These are phyloP conservation scores for Ophiostoma ips DNA, from an alignment of 2,329 filamentous ascomycete genomes.

Conservation along the genomic window DNA sequence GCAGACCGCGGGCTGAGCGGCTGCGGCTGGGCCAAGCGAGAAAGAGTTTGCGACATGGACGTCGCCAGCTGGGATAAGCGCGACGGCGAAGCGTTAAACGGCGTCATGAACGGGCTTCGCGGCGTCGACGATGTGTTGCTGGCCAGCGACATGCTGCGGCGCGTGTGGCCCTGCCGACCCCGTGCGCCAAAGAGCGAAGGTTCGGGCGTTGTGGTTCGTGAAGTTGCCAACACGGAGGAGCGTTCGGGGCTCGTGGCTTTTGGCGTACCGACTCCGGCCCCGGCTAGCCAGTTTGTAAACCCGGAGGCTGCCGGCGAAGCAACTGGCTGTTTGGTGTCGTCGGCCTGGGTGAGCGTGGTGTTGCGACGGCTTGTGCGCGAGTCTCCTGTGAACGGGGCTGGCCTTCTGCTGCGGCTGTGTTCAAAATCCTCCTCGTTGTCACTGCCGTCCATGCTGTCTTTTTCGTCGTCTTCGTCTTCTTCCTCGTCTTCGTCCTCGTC, in stretches of 20 bases:
- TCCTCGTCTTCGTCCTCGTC: slow-evolving; percentile 18
- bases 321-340: not conserved
- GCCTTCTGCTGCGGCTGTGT: not conserved
- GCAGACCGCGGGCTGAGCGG: slow-evolving; percentile 11
- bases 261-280: not conserved
- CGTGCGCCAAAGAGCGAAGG: not conserved
- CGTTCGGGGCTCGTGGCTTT: slow-evolving; percentile 6
- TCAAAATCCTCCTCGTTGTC: slow-evolving; percentile 3
- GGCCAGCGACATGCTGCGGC: slow-evolving; percentile 15
- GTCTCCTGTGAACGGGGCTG: not conserved
- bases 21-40: slow-evolving; percentile 21
- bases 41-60: slow-evolving; percentile 30
- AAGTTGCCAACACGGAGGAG: not conserved
- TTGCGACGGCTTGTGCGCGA: not conserved
- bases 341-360: slow-evolving; percentile 5
- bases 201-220: slow-evolving; percentile 8
- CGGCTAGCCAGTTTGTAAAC: slow-evolving; percentile 9
- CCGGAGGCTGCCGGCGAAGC: not conserved
- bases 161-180: slow-evolving; percentile 1
- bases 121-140: slow-evolving; percentile 11
- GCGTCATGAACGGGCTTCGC: not conserved
- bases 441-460: slow-evolving; percentile 5
- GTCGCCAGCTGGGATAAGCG: slow-evolving; percentile 34
- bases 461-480: slow-evolving; percentile 13
- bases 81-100: slow-evolving; percentile 18